A percentile compares a stretch with the other conserved stretches of the same genome.
These are phyloP conservation scores for Russula virescens DNA, from an alignment of 768 basidiomycete genomes.

Conservation along the genomic window DNA sequence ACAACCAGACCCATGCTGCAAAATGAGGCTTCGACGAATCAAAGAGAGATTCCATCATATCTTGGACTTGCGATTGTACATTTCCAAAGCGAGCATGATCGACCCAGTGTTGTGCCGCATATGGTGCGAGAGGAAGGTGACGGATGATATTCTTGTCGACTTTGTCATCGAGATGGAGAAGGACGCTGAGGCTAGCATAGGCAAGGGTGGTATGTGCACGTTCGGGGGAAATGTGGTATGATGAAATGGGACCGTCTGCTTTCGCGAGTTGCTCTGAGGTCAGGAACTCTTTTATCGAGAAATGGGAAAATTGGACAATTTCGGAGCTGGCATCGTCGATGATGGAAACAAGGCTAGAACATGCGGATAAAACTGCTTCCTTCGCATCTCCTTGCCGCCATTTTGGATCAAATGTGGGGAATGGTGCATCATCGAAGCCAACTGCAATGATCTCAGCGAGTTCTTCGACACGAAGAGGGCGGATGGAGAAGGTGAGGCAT, in stretches of 20 bases:
- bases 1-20: constrained; percentile 8
- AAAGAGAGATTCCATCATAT: neutral
- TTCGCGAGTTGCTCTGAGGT: neutral
- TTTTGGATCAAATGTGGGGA: neutral
- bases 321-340: neutral
- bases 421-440: neutral
- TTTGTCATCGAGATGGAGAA: neutral
- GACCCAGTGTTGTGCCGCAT: constrained; percentile 9
- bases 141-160: neutral
- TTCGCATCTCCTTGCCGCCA: neutral
- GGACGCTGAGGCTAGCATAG: neutral
- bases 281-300: constrained; percentile 7
- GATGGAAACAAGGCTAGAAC: constrained; percentile 4
- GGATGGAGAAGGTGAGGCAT: constrained; percentile 2
- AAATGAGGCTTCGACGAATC: neutral
- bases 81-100: neutral
- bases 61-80: neutral
- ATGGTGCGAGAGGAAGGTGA: neutral
- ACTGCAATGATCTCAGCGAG: constrained; percentile 6
- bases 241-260: neutral
- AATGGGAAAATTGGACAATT: constrained; percentile 10
- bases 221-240: neutral
- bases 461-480: constrained; percentile 1
- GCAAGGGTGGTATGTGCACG: neutral
- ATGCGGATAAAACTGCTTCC: constrained; percentile 2